Conservation (phyloP, 345 rosid genomes). For the Bruguiera gymnorhiza region DNA sequence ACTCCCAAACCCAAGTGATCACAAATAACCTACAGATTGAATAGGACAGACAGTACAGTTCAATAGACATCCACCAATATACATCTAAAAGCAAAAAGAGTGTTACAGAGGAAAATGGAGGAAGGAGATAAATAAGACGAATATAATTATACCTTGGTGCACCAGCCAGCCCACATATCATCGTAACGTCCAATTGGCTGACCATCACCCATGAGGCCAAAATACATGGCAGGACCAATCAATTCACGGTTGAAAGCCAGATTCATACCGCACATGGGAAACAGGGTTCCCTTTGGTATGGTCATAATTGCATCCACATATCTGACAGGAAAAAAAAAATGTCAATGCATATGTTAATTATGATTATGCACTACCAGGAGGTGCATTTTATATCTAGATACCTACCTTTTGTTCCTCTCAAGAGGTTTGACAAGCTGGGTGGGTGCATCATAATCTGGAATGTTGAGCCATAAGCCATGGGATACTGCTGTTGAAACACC, state of each 20-base stretch:
- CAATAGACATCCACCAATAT: no score
- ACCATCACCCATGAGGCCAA: slow-evolving; percentile 88
- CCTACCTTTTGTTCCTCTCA: slow-evolving; percentile 79
- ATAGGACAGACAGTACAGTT: background rate
- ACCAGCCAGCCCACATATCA: slow-evolving; percentile 98
- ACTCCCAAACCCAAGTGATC: slow-evolving; percentile 85
- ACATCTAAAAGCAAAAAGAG: background rate
- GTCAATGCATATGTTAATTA: background rate
- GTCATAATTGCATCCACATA: slow-evolving; percentile 84
- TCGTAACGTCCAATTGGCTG: slow-evolving; percentile 86
- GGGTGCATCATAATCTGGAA: slow-evolving; percentile 92
- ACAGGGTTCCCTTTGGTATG: slow-evolving; percentile 72
- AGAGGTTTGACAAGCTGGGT: slow-evolving; percentile 92
- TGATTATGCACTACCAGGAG: background rate
- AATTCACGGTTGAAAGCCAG: slow-evolving; percentile 72
- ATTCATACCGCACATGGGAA: slow-evolving; percentile 97
- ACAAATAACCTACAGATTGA: slow-evolving; percentile 54
- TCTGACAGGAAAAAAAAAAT: slow-evolving; percentile 31
- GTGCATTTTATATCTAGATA: background rate
- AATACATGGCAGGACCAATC: slow-evolving; percentile 88
- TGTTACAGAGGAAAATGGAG: background rate
- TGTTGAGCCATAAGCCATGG: slow-evolving; percentile 95
- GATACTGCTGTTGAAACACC: slow-evolving; percentile 84
- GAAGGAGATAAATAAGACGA: background rate
- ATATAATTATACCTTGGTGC: slow-evolving; percentile 46